These are phyloP conservation scores for Naganishia antarctica DNA, from an alignment of 768 basidiomycete species.

Conservation along the genomic window DNA sequence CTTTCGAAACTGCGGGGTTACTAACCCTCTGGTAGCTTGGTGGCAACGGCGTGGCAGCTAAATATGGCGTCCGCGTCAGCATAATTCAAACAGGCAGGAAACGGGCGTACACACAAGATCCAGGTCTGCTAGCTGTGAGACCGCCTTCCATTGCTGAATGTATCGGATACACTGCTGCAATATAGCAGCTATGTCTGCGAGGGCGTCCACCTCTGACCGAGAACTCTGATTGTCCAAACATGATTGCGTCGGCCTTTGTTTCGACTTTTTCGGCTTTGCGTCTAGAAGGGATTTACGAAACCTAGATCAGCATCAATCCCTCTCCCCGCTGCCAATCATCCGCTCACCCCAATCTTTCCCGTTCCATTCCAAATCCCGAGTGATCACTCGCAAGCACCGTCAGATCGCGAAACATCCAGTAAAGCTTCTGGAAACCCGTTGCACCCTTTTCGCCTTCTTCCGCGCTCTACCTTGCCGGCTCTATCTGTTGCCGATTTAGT, in stretches of 20 bases:
- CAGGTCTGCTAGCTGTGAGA: slow-evolving; percentile 55
- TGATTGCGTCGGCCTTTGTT: not conserved
- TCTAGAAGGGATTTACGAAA: slow-evolving; percentile 25
- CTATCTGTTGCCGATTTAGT: not conserved
- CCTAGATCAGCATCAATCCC: not conserved
- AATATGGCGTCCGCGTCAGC: not conserved
- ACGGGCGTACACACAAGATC: not conserved
- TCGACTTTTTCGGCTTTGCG: slow-evolving; percentile 6
- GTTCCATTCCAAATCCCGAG: slow-evolving; percentile 9
- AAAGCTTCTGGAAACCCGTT: slow-evolving; percentile 31
- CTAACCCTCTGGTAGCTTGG: slow-evolving; percentile 74
- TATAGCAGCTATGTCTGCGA: slow-evolving; percentile 65
- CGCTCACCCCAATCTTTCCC: slow-evolving; percentile 33
- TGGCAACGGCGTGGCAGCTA: slow-evolving; percentile 47
- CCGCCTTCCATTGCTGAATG: slow-evolving; percentile 37
- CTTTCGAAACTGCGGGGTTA: slow-evolving; percentile 69
- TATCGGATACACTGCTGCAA: slow-evolving; percentile 44
- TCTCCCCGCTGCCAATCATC: not conserved
- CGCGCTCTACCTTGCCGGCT: not conserved
- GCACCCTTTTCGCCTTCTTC: slow-evolving; percentile 13
- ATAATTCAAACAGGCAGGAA: not conserved
- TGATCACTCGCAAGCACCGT: slow-evolving; percentile 41
- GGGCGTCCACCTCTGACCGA: slow-evolving; percentile 29
- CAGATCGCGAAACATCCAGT: slow-evolving; percentile 58
- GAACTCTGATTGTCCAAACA: not conserved